A percentile compares a stretch with the other conserved stretches of the same genome.
phyloP scores from a whole-genome alignment of 2,329 filamentous ascomycete species.

The Onygenales sp. region DNA sequence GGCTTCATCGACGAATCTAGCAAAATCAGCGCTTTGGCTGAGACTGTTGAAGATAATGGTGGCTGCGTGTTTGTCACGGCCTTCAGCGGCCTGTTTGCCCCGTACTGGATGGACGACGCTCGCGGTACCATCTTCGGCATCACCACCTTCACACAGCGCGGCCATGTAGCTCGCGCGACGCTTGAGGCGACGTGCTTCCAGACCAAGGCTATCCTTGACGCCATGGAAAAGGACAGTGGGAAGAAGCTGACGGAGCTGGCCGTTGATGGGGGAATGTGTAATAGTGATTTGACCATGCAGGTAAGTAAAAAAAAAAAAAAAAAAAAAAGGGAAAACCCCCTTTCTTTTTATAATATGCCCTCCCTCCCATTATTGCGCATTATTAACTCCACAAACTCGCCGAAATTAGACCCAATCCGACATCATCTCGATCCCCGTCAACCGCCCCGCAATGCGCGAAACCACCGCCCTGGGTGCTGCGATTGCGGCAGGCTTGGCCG shows the following conservation, averaged over 20 bases:
- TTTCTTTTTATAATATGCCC: neutral
- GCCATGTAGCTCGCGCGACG: slow-evolving; percentile 80
- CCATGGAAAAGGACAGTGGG: slow-evolving; percentile 80
- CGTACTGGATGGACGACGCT: slow-evolving; percentile 91
- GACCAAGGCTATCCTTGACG: slow-evolving; percentile 82
- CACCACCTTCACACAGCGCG: slow-evolving; percentile 73
- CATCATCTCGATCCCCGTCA: slow-evolving; percentile 72
- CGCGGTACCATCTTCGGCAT: slow-evolving; percentile 80
- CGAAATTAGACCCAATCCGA: slow-evolving; percentile 64
- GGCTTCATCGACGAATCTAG: slow-evolving; percentile 52
- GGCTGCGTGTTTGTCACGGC: slow-evolving; percentile 83
- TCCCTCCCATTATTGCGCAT: neutral
- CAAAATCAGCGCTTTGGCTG: slow-evolving; percentile 56
- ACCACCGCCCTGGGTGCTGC: slow-evolving; percentile 83
- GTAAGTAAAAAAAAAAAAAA: slow-evolving; percentile 24
- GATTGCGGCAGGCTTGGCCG: slow-evolving; percentile 76
- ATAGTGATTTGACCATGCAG: slow-evolving; percentile 83
- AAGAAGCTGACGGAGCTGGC: slow-evolving; percentile 65
- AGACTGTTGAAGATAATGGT: slow-evolving; percentile 63
- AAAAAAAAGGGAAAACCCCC: too few relatives aligned
- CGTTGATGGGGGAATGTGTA: slow-evolving; percentile 84
- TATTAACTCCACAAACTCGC: neutral
- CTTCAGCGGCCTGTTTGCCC: slow-evolving; percentile 82
- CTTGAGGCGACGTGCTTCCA: slow-evolving; percentile 89
- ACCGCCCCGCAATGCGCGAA: slow-evolving; percentile 80